Base-by-base conservation (phyloP, 495 filamentous ascomycete species). In the Tuber melanosporum region DNA sequence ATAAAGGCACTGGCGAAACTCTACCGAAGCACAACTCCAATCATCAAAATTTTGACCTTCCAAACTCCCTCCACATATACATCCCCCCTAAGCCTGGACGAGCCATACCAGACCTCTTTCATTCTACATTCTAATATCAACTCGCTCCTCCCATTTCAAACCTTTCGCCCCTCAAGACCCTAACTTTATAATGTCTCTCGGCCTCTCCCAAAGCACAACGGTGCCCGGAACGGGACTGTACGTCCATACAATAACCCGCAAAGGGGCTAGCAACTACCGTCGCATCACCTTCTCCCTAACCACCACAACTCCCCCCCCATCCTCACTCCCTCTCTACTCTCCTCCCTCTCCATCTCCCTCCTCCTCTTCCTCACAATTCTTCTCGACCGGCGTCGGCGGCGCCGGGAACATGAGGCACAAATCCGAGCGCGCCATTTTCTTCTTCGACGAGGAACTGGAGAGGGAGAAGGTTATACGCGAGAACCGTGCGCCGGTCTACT, bases 401-500 rank as follows among this genome's bases (percentile, higher is more conserved):
- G 57, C 57, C 57, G 57, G 57, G 12, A 66, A 66, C 57, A 66
- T 66, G 26, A 66, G 57, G 26, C 57, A 66, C 26, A 66, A 66
- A 66, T 32, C 57, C 14, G 57, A 66, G 26, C 57, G 57, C 26
- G 57, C 57, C 1, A 66, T 66, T 15, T 66, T 66, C 26, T 66
- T 66, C 57, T 66, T 66, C 15, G 57, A 66, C 26, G 57, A 66
- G 57, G 57, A 66, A 36, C 17, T 66, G 15, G 57, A 66, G 26
- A 66, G 32, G 57, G 57, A 66, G 12, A 66, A 26, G 26, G 57
- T 66, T 32, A 66, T 66, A 66, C 57, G 57, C 12, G 57, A 66
- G 57, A 66, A 66, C 57, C 57, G 57, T 19, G 57, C 57, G 14
- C 57, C 57, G 2, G 57, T 66, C 26, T 66, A 66, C 57, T 66